phyloP scores from a whole-genome alignment of 164 flowering plant species.

The Stephania japonica region DNA sequence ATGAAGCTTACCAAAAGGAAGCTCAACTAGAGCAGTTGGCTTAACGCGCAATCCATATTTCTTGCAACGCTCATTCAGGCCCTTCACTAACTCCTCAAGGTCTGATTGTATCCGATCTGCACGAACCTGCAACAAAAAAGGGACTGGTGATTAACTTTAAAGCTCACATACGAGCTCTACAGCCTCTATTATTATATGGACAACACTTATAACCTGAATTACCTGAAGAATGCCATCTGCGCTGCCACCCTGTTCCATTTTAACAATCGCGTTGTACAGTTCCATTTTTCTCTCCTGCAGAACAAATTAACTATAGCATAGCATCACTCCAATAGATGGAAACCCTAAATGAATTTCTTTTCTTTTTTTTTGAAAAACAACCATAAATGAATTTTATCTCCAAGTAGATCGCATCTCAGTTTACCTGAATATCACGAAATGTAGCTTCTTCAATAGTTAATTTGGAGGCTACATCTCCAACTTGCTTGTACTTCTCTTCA shows the following conservation, averaged over 20 bases:
- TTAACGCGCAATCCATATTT: constrained; percentile 74
- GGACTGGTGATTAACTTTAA: not conserved
- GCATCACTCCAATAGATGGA: not conserved
- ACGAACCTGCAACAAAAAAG: constrained; percentile 44
- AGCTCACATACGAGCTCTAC: not conserved
- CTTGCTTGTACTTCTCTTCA: constrained; percentile 93
- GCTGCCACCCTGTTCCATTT: constrained; percentile 66
- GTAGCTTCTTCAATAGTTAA: constrained; percentile 87
- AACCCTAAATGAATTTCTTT: not conserved
- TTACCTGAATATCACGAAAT: constrained; percentile 87
- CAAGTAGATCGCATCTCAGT: not conserved
- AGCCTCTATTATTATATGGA: not conserved
- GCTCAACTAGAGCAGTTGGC: constrained; percentile 72
- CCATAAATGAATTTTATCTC: not conserved
- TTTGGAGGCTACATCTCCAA: constrained; percentile 80
- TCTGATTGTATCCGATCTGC: constrained; percentile 71
- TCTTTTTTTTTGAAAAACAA: too few relatives aligned
- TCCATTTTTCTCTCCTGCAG: constrained; percentile 75
- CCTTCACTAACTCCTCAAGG: constrained; percentile 74
- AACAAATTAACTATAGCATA: not conserved
- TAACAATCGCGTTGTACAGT: constrained; percentile 76
- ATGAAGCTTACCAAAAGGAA: constrained; percentile 75
- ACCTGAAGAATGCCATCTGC: constrained; percentile 71
- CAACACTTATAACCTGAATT: constrained; percentile 13
- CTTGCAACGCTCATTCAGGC: constrained; percentile 88